A percentile compares a stretch with the other conserved stretches of the same genome.
Evolutionary conservation across 441 rosid species (phyloP).

Genomic region (Euphorbia schlechtendalii): DNA sequence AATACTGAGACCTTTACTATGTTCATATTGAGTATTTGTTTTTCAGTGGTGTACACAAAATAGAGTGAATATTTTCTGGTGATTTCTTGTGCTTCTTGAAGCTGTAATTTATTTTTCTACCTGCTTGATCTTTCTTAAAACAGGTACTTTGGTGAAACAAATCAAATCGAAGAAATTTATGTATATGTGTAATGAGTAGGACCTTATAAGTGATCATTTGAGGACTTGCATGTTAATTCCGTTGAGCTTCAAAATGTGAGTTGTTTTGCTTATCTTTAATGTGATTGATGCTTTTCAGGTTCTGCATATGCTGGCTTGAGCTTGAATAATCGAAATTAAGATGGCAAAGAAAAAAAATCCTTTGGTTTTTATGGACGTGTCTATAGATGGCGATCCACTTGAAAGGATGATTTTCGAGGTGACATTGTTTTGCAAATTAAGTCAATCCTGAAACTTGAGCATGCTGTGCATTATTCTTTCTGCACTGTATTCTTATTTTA

Average conservation of each 20-base stretch:
- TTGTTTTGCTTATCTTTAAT: not conserved
- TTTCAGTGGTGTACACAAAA: too few relatives aligned
- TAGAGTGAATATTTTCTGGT: too few relatives aligned
- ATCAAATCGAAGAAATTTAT: not conserved
- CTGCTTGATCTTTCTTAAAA: not conserved
- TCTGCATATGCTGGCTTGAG: constrained; percentile 22
- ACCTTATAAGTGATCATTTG: not conserved
- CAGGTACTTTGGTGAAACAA: too few relatives aligned
- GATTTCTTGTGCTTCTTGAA: not conserved
- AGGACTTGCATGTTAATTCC: not conserved
- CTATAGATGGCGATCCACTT: constrained; percentile 81
- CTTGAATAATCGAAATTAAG: constrained; percentile 15
- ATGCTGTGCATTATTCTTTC: not conserved
- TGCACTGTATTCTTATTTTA: too few relatives aligned
- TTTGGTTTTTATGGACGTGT: constrained; percentile 71
- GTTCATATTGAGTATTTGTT: too few relatives aligned
- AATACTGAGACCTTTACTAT: not conserved
- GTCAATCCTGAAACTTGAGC: not conserved
- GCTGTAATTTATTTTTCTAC: not conserved
- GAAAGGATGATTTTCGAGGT: constrained; percentile 96
- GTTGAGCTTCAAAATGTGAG: not conserved
- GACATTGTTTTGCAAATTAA: constrained; percentile 2
- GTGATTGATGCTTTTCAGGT: constrained; percentile 16
- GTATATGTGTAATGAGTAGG: not conserved
- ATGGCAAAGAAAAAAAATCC: constrained; percentile 71